Conservation (phyloP, 345 rosid genomes). For the Bruguiera parviflora region DNA sequence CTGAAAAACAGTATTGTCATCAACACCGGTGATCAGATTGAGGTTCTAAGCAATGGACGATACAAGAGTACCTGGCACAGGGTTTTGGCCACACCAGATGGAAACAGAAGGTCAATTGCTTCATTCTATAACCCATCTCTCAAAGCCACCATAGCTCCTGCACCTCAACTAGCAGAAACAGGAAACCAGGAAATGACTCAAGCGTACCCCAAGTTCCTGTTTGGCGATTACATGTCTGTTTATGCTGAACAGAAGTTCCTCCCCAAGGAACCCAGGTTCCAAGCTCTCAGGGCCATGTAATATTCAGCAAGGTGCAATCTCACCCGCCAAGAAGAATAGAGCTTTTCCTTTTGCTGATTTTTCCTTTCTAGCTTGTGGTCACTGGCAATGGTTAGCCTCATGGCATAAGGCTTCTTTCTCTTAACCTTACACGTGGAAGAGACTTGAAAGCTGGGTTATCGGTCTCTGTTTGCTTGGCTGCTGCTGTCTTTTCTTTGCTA, state of each 20-base stretch:
- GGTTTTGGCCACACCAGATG: conserved; percentile 42
- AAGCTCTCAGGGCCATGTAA: conserved; percentile 55
- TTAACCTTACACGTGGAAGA: background rate
- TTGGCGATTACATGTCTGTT: conserved; percentile 89
- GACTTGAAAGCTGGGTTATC: conserved; percentile 22
- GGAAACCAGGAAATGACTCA: conserved; percentile 21
- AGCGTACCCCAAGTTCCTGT: conserved; percentile 67
- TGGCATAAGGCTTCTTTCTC: conserved; percentile 22
- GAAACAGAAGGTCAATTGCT: conserved; percentile 79
- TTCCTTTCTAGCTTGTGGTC: conserved; percentile 2
- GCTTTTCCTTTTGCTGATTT: background rate
- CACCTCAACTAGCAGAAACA: conserved; percentile 32
- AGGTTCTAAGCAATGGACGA: conserved; percentile 79
- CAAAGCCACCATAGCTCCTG: conserved; percentile 74
- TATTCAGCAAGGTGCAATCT: background rate
- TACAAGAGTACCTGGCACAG: conserved; percentile 95
- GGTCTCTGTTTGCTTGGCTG: conserved; percentile 1
- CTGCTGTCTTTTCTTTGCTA: background rate
- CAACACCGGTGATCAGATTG: conserved; percentile 92
- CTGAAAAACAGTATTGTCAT: conserved; percentile 58
- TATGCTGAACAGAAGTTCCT: conserved; percentile 86
- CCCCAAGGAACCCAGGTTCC: conserved; percentile 84
- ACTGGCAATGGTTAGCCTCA: background rate
- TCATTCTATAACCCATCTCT: conserved; percentile 83
- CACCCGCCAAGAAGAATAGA: conserved; percentile 3